phyloP scores from a whole-genome alignment of 1,139 yeast genomes.

The Waltiozyma sp. region DNA sequence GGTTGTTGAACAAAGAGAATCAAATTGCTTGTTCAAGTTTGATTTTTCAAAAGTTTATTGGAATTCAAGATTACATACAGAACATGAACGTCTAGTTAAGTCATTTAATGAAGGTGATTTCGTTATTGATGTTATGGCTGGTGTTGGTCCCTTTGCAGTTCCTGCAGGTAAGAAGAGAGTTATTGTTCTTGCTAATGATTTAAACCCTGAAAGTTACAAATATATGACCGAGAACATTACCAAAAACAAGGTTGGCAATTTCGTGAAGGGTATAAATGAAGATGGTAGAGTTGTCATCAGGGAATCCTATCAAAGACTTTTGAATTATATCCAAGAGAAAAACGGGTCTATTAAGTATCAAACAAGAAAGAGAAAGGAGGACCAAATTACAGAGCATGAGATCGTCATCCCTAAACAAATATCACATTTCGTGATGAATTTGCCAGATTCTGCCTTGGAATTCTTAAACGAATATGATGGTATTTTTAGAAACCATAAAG shows the following conservation, averaged over 20 bases:
- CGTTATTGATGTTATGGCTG: slow-evolving; percentile 94
- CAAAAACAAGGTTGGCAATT: slow-evolving; percentile 45
- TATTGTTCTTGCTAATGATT: slow-evolving; percentile 81
- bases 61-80: slow-evolving; percentile 93
- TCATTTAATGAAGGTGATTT: slow-evolving; percentile 55
- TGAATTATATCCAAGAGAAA: slow-evolving; percentile 13
- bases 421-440: slow-evolving; percentile 83
- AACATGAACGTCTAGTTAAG: slow-evolving; percentile 71
- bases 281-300: slow-evolving; percentile 81
- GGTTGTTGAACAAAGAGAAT: slow-evolving; percentile 78
- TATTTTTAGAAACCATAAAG: slow-evolving; percentile 34
- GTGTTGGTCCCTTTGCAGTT: slow-evolving; percentile 96
- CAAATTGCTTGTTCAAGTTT: slow-evolving; percentile 76
- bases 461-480: slow-evolving; percentile 73
- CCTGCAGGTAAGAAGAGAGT: slow-evolving; percentile 87
- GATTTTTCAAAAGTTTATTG: slow-evolving; percentile 93
- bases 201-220: slow-evolving; percentile 77
- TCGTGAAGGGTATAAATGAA: slow-evolving; percentile 54
- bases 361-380: slow-evolving; percentile 21
- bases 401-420: slow-evolving; percentile 47
- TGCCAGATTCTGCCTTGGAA: slow-evolving; percentile 89
- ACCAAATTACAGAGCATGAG: slow-evolving; percentile 20
- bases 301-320: slow-evolving; percentile 42
- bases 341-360: slow-evolving; percentile 20
- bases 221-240: slow-evolving; percentile 56